A percentile compares a stretch with the other conserved stretches of the same genome.
Evolutionary conservation across 106 monocot genomes (phyloP).

Genomic region (Dendrobium officinale): DNA sequence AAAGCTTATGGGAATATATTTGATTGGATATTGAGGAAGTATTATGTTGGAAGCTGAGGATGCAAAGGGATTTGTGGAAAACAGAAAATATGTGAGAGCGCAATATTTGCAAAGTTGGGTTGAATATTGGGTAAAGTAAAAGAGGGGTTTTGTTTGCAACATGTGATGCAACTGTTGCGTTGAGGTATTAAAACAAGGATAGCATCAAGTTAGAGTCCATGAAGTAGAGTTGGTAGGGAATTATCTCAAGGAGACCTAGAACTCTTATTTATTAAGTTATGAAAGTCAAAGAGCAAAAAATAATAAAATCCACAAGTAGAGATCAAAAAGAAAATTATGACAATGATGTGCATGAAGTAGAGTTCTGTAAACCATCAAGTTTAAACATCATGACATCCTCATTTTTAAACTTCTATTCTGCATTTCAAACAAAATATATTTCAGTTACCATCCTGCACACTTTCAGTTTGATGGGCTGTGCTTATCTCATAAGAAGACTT

Average conservation of each 20-base stretch:
- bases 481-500: not conserved
- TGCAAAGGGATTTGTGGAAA: not conserved
- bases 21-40: no score
- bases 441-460: not conserved
- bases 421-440: not conserved
- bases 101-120: not conserved
- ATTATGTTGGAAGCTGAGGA: not conserved
- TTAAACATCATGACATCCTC: not conserved
- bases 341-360: not conserved
- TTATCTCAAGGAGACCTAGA: not conserved
- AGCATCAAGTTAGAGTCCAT: not conserved
- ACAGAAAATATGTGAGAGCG: not conserved
- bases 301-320: not conserved
- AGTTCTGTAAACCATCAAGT: not conserved
- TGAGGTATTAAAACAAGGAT: not conserved
- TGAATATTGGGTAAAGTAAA: not conserved
- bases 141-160: not conserved
- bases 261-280: not conserved
- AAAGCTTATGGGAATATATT: not conserved
- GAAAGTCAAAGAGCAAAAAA: not conserved
- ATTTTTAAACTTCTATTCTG: not conserved
- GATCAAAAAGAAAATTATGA: not conserved
- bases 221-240: not conserved
- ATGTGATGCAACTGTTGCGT: not conserved
- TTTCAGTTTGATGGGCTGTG: not conserved